A percentile compares a stretch with the other conserved stretches of the same genome.
Conservation (phyloP, 1,284 basidiomycete species). For the Austropuccinia psidii region DNA sequence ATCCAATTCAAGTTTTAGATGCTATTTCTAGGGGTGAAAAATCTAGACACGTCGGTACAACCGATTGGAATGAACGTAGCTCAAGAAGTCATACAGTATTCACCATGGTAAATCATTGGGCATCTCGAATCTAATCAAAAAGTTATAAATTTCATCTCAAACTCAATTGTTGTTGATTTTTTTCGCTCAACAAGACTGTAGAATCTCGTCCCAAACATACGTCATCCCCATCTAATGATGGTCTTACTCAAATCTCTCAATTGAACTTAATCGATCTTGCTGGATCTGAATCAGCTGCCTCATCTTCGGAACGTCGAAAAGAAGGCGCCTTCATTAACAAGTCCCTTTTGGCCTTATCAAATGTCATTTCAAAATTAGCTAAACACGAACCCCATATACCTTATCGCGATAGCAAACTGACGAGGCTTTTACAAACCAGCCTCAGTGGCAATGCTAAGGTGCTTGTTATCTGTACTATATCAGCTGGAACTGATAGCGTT, state of each 20-base stretch:
- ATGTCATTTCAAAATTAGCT: slow-evolving; percentile 55
- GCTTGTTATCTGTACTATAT: slow-evolving; percentile 86
- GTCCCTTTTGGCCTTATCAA: slow-evolving; percentile 40
- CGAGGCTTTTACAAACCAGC: slow-evolving; percentile 87
- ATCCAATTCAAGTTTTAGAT: slow-evolving; percentile 71
- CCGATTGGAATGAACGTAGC: slow-evolving; percentile 94
- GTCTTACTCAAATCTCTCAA: slow-evolving; percentile 39
- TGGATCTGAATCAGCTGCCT: slow-evolving; percentile 89
- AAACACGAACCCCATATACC: slow-evolving; percentile 62
- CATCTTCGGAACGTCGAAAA: slow-evolving; percentile 78
- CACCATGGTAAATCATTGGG: slow-evolving; percentile 57
- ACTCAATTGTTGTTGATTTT: no score
- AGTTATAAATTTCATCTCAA: not conserved
- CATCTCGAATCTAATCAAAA: not conserved
- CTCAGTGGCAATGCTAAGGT: slow-evolving; percentile 90
- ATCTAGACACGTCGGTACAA: slow-evolving; percentile 74
- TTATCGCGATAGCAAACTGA: slow-evolving; percentile 88
- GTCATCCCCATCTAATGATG: slow-evolving; percentile 43
- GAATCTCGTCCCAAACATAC: slow-evolving; percentile 64
- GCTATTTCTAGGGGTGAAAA: slow-evolving; percentile 77
- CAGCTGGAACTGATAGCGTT: slow-evolving; percentile 51
- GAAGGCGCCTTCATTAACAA: slow-evolving; percentile 87
- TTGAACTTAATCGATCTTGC: slow-evolving; percentile 90
- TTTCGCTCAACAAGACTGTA: slow-evolving; percentile 48
- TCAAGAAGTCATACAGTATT: slow-evolving; percentile 89